These are phyloP conservation scores for Spironucleus salmonicida DNA, from an alignment of 208 protist species.

Conservation along the genomic window DNA sequence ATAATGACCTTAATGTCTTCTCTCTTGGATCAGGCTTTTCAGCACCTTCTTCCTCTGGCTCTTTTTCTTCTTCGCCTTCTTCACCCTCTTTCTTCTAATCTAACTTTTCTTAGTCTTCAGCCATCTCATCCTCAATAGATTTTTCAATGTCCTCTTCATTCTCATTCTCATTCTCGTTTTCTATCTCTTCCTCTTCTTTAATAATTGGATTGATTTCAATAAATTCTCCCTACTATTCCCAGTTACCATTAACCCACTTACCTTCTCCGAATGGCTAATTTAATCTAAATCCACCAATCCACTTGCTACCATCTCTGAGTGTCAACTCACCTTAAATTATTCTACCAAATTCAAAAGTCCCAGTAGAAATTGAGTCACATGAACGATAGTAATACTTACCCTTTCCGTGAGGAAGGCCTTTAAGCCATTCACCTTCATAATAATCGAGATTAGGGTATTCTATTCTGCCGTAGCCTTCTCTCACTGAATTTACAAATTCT, in stretches of 20 bases:
- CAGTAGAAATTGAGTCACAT: neutral
- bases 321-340: constrained; percentile 2
- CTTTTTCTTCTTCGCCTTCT: constrained; percentile 28
- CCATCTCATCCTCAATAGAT: neutral
- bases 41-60: constrained; percentile 12
- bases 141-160: constrained; percentile 28
- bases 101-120: neutral
- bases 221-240: constrained; percentile 6
- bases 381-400: constrained; percentile 14
- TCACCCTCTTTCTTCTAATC: neutral
- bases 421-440: constrained; percentile 28
- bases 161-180: constrained; percentile 14
- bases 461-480: constrained; percentile 39
- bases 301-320: neutral
- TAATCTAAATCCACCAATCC: neutral
- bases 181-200: constrained; percentile 4
- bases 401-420: constrained; percentile 11
- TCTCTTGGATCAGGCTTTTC: neutral
- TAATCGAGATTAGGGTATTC: constrained; percentile 32
- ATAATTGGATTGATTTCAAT: constrained; percentile 23
- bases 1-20: neutral
- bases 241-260: neutral
- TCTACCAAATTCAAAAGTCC: constrained; percentile 9
- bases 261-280: constrained; percentile 27
- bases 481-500: constrained; percentile 31